Conservation (phyloP, 1,139 yeast genomes). For the Kurtzmaniella quercitrusa region DNA sequence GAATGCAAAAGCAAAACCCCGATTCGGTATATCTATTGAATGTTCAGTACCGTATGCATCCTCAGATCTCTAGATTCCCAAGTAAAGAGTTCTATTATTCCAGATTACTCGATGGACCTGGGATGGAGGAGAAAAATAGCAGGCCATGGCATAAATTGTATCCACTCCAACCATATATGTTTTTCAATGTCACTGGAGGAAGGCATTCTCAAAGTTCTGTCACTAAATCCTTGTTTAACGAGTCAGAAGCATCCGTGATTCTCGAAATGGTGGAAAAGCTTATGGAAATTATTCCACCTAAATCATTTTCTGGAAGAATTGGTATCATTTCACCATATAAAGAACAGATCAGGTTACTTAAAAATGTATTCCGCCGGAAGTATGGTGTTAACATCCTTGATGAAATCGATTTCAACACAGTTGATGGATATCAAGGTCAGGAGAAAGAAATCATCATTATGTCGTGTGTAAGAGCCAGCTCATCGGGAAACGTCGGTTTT, state of each 20-base stretch:
- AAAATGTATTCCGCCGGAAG: slow-evolving; percentile 48
- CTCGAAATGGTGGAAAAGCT: slow-evolving; percentile 62
- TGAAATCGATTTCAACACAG: slow-evolving; percentile 85
- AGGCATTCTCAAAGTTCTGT: slow-evolving; percentile 58
- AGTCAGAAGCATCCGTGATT: slow-evolving; percentile 67
- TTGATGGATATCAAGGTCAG: slow-evolving; percentile 98
- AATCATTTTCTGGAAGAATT: slow-evolving; percentile 63
- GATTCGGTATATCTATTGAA: slow-evolving; percentile 69
- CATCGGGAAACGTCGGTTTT: slow-evolving; percentile 71
- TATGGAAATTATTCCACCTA: slow-evolving; percentile 44
- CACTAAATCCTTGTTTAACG: slow-evolving; percentile 68
- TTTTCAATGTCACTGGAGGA: slow-evolving; percentile 62
- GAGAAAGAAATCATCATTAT: slow-evolving; percentile 90
- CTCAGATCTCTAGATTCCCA: slow-evolving; percentile 67
- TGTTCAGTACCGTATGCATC: slow-evolving; percentile 94
- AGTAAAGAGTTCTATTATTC: slow-evolving; percentile 77
- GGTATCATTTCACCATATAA: slow-evolving; percentile 95
- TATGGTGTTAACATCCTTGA: slow-evolving; percentile 62
- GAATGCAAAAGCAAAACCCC: slow-evolving; percentile 74
- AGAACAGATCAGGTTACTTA: slow-evolving; percentile 68
- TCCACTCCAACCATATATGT: slow-evolving; percentile 68
- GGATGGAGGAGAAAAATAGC: slow-evolving; percentile 53
- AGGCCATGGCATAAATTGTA: slow-evolving; percentile 69
- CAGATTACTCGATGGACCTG: slow-evolving; percentile 68
- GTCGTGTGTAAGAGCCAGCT: slow-evolving; percentile 91